A percentile compares a stretch with the other conserved stretches of the same genome.
These are phyloP conservation scores for Cyberlindnera americana DNA, from an alignment of 805 yeast species.

Conservation along the genomic window DNA sequence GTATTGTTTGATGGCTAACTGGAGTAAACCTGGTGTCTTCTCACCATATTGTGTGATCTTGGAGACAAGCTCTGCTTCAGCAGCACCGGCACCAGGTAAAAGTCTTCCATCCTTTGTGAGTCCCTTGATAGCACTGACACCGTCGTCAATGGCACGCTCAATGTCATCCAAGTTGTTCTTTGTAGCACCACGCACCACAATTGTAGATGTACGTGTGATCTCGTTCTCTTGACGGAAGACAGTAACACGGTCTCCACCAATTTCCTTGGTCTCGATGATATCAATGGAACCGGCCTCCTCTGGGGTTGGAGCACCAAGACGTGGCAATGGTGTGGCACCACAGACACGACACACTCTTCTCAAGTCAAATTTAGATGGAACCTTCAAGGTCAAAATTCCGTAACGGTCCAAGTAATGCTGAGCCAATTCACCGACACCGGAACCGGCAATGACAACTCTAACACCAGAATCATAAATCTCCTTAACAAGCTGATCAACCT, in stretches of 20 bases:
- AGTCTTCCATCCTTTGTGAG: conserved; percentile 76
- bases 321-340: conserved; percentile 94
- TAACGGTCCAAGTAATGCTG: conserved; percentile 88
- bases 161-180: conserved; percentile 90
- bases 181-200: conserved; percentile 94
- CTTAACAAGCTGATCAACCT: conserved; percentile 79
- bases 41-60: conserved; percentile 84
- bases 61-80: conserved; percentile 83
- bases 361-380: conserved; percentile 90
- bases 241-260: conserved; percentile 97
- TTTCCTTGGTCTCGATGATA: conserved; percentile 84
- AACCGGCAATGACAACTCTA: conserved; percentile 88
- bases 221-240: conserved; percentile 74
- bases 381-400: conserved; percentile 78
- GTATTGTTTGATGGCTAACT: conserved; percentile 89
- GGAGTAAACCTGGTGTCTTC: conserved; percentile 87
- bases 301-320: conserved; percentile 92
- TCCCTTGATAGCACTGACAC: conserved; percentile 89
- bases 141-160: conserved; percentile 97
- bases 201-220: conserved; percentile 81
- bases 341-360: conserved; percentile 94
- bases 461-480: conserved; percentile 84
- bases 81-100: conserved; percentile 95
- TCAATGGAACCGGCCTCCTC: conserved; percentile 91
- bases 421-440: conserved; percentile 89